Percentiles rank a stretch among this genome's conserved stretches.
These are phyloP conservation scores for Schwanniomyces polymorphus DNA, from an alignment of 805 yeast genomes.

Conservation along the genomic window DNA sequence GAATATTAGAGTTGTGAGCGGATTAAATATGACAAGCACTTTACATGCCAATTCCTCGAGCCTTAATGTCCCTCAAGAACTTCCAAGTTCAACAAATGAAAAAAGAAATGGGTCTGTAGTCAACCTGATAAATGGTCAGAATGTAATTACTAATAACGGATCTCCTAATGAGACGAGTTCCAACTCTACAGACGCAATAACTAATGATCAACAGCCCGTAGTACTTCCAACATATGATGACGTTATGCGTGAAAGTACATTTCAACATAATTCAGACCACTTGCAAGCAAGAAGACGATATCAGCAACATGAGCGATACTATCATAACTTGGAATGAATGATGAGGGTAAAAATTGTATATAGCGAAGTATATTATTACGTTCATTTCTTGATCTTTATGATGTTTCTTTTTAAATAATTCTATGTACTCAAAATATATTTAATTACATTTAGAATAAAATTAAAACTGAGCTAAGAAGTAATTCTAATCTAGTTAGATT, in stretches of 20 bases:
- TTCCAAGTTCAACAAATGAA: background rate
- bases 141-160: background rate
- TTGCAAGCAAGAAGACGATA: constrained; percentile 32
- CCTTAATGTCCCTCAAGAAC: constrained; percentile 4
- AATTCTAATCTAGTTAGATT: no score
- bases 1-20: constrained; percentile 35
- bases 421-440: no score
- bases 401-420: no score
- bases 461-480: no score
- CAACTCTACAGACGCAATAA: background rate
- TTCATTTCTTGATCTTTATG: no score
- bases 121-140: background rate
- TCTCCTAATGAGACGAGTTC: background rate
- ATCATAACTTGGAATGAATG: constrained; percentile 16
- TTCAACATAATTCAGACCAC: constrained; percentile 33
- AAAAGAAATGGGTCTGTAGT: no score
- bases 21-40: constrained; percentile 24
- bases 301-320: constrained; percentile 29
- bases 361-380: background rate
- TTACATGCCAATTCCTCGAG: constrained; percentile 25
- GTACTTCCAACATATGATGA: constrained; percentile 39
- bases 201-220: background rate
- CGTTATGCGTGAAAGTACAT: constrained; percentile 27
- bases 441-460: no score
- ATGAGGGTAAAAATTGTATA: background rate